Base-by-base conservation (phyloP, 2,329 filamentous ascomycete species). In the Fusarium armeniacum region DNA sequence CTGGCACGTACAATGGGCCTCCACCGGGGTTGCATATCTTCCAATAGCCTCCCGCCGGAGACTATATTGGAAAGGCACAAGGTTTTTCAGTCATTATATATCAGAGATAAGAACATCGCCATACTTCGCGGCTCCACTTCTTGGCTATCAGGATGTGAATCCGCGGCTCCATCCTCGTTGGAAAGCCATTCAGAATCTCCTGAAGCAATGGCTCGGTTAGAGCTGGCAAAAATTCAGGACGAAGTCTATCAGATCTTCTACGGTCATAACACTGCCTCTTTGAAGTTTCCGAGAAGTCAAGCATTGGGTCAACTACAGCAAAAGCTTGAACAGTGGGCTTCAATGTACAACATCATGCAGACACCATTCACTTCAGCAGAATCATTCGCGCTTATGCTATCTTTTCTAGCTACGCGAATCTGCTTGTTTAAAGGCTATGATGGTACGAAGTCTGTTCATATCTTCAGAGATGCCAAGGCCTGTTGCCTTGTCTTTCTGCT, bases 1-100 rank as follows among this genome's bases (percentile, higher is more conserved):
- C 52, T 75, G 33, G 73, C 73, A 35, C 69, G 73, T 8, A 75
- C 67, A 10, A 75, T 75, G 72, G 73, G 73, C 0, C 70, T 75
- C 40, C 72, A 75, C 56, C 73, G 74, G 16, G 53, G 46, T 20
- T 51, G 55, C n/a, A 65, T 71, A 18, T 65, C 59, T 22, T 50
- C 43, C 10, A 58, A 47, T 11, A 45, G 53, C 18, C 20, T 46
- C 1, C 26, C 55, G 3, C 43, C 65, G 1, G 73, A 73, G 22
- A 60, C 67, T 2, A 46, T 58, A 7, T 22, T 71, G 5, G 73
- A 75, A 57, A 62, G 66, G 28, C 65, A 65, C 9, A 75, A 75
- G 9, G 59, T 73, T 0, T 75, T 75, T 16, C 60, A 65, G 24
- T 75, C 73, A 11, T 46, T 75, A 5, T 75, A 75, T 45, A 69